These are phyloP conservation scores for Sanchytrium tribonematis DNA, from an alignment of 371 early-diverging fungal species.

Conservation along the genomic window DNA sequence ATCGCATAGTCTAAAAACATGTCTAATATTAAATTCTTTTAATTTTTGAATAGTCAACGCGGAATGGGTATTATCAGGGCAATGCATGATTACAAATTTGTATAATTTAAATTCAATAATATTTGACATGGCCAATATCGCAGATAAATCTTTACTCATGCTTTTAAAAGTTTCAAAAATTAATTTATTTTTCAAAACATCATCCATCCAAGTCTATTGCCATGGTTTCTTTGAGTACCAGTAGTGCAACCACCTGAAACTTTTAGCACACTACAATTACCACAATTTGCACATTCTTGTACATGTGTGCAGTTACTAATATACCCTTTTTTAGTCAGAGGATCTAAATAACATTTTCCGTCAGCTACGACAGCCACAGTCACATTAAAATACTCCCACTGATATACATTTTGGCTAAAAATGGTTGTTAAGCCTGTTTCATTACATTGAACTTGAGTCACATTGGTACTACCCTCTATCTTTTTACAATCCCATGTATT, in stretches of 20 bases:
- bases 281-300: neutral
- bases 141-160: no score
- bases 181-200: neutral
- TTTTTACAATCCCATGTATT: neutral
- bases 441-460: neutral
- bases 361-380: neutral
- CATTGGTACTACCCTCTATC: neutral
- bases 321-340: neutral
- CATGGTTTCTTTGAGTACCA: neutral
- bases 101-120: neutral
- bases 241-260: neutral
- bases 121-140: neutral
- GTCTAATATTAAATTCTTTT: constrained; percentile 16
- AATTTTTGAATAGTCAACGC: neutral
- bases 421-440: neutral
- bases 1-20: constrained; percentile 28
- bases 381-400: neutral
- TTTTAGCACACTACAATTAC: neutral
- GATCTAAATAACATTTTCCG: neutral
- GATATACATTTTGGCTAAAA: neutral
- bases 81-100: neutral
- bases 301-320: neutral
- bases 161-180: no score
- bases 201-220: neutral
- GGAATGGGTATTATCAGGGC: neutral